Evolutionary conservation across 2,329 filamentous ascomycete species (phyloP).

Genomic region (Fusarium compactum): DNA sequence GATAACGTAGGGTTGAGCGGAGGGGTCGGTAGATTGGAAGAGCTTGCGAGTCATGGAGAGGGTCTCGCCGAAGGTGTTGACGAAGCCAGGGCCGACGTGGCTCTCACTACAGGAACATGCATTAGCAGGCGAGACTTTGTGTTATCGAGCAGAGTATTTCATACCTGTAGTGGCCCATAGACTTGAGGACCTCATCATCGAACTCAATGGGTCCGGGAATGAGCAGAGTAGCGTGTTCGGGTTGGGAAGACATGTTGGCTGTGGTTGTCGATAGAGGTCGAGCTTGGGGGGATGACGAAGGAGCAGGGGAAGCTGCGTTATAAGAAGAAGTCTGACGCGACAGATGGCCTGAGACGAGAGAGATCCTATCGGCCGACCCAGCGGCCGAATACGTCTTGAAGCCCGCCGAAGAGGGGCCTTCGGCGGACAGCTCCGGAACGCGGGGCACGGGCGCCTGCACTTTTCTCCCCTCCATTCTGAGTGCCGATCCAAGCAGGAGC

Average conservation of each 20-base stretch:
- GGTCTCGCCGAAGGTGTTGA: conserved; percentile 90
- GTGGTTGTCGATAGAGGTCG: conserved; percentile 43
- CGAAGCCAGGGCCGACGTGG: conserved; percentile 90
- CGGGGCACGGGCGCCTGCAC: conserved; percentile 48
- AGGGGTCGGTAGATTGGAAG: conserved; percentile 87
- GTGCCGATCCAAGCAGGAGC: conserved; percentile 47
- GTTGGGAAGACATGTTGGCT: conserved; percentile 70
- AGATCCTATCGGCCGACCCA: conserved; percentile 48
- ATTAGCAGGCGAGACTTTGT: conserved; percentile 11
- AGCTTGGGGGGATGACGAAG: conserved; percentile 28
- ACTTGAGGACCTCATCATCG: conserved; percentile 93
- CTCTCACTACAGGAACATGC: conserved; percentile 74
- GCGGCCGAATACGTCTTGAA: conserved; percentile 43
- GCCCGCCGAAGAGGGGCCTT: conserved; percentile 48
- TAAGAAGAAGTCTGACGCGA: conserved; percentile 33
- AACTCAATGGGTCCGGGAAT: conserved; percentile 99
- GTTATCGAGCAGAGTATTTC: background rate
- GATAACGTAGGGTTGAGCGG: conserved; percentile 91
- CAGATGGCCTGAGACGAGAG: conserved; percentile 47
- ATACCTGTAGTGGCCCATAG: conserved; percentile 92
- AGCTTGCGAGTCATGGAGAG: conserved; percentile 89
- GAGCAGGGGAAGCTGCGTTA: conserved; percentile 31
- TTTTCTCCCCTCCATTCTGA: conserved; percentile 41
- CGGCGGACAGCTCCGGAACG: conserved; percentile 47
- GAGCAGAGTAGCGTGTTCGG: conserved; percentile 78